Conservation (phyloP, 768 basidiomycete species). For the Mycena rosella region DNA sequence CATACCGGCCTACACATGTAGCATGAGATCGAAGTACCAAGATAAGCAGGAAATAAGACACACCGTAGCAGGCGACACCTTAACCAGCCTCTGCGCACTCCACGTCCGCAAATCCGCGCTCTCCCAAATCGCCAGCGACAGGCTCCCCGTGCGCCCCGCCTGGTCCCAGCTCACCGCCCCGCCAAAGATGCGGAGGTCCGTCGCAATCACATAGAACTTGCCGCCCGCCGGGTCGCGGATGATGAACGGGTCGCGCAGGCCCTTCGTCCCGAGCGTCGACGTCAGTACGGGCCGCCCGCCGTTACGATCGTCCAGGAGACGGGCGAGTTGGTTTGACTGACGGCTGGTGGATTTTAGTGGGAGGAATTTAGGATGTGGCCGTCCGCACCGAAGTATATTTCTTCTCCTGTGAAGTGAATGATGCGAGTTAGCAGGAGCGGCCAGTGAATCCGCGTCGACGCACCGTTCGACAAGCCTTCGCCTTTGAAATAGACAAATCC, state of each 20-base stretch:
- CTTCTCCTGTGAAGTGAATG: not conserved
- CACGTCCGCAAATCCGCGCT: constrained; percentile 35
- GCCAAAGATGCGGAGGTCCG: constrained; percentile 37
- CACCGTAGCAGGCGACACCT: constrained; percentile 36
- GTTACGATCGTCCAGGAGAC: constrained; percentile 31
- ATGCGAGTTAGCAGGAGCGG: too few species aligned
- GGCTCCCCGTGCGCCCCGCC: constrained; percentile 31
- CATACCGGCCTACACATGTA: constrained; percentile 35
- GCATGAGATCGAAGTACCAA: not conserved
- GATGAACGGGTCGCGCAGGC: constrained; percentile 37
- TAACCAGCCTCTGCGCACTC: constrained; percentile 35
- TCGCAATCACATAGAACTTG: constrained; percentile 40
- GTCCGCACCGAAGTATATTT: constrained; percentile 18
- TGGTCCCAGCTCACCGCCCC: constrained; percentile 33
- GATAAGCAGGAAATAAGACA: not conserved
- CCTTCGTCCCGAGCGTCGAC: constrained; percentile 37
- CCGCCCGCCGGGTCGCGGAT: constrained; percentile 35
- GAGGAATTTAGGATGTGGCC: not conserved
- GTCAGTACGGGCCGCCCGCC: constrained; percentile 35
- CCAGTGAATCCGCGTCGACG: not conserved
- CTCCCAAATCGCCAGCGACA: constrained; percentile 37
- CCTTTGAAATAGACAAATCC: constrained; percentile 32
- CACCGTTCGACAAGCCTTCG: constrained; percentile 26
- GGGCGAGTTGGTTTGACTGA: constrained; percentile 29
- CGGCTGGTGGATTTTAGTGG: constrained; percentile 8